Base-by-base conservation (phyloP, 2,329 filamentous ascomycete species). In the Plectosphaerella sp. region DNA sequence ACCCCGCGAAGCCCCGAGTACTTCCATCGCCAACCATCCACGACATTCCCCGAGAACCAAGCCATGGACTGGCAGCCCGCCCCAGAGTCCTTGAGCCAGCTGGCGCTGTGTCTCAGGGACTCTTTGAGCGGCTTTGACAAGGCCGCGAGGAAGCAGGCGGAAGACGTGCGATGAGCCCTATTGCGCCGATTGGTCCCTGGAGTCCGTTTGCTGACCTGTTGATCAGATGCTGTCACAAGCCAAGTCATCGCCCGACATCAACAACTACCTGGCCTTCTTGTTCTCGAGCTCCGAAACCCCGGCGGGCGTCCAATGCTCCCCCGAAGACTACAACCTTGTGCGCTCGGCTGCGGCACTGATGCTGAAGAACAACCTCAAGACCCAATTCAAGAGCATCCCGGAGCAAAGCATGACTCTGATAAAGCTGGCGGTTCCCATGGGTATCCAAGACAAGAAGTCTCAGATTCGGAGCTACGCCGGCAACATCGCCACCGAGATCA, bases 231-330 rank as follows among this genome's bases (percentile, higher is more conserved):
- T 99, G 62, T 79, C 84, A 59, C 89, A 96, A 74, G 94, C 93
- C 55, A 95, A 90, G 68, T 75, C 79, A 49, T 94, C 89, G 11
- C 92, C 92, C 47, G 93, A 97, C 69, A 89, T 97, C 76, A 93
- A 95, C 76, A 97, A 97, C 73, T 99, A 99, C 71, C 85, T 99
- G 45, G 89, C 90, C 61, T 97, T 89, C 71, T 82, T 99, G 57
- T 90, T 96, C 71, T 90, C 89, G 54, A 91, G 82, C 61, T 68
- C 83, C 52, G 78, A 84, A 57, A 75, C 78, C 48, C 83, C 88
- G 46, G 71, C 76, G 52, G 84, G 77, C 57, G 74, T 89, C 65
- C 75, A 76, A 60, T 80, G 82, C 61, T 80, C 78, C 49, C 64
- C 76, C 59, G 65, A 79, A 58, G 77, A 89, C 66, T 86, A 91